Base-by-base conservation (phyloP, 2,329 filamentous ascomycete species). In the Pseudogymnoascus sp. region DNA sequence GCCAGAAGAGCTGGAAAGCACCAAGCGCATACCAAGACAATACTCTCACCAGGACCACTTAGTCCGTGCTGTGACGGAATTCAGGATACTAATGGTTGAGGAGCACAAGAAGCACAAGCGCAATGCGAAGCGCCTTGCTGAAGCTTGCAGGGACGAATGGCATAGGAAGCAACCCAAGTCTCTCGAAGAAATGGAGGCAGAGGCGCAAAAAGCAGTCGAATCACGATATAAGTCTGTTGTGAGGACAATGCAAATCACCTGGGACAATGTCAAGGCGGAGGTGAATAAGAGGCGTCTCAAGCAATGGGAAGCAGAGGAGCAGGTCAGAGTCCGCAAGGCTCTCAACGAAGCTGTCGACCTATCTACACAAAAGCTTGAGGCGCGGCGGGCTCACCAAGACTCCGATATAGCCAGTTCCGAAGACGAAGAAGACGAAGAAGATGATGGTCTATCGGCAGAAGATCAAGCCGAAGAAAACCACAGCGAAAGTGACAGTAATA, bases 21-120 rank as follows among this genome's bases (percentile, higher is more conserved):
- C 96, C 69, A 90, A 90, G 0, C 59, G 59, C 59, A 61, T 61
- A 42, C 83, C 86, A 0, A 82, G 83, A 62, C 91, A 95, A 71
- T 97, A 91, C 80, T 87, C 89, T n/a, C 92, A 96, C 69, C 83
- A 86, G 71, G 93, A 97, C 71, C 90, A 97, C 72, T 81, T 97
- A 62, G 80, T 89, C 53, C 87, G 87, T 57, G 93, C 96, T 66
- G 87, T 89, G 64, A 73, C 88, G 11, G 88, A 93, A 69, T 93
- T 97, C 69, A 86, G 90, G 59, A 89, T 87, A 70, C 80, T 97
- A 36, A 84, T 97, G 77, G 76, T 87, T 2, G 84, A 86, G 64
- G 95, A 99, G 74, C 89, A 92, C 69, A 84, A 85, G 67, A 82
- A 87, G 11, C 93, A 97, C 75, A 85, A 85, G 36, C 80, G 83